Evolutionary conservation across 805 yeast genomes (phyloP).

Genomic region (Candida nemodendra): DNA sequence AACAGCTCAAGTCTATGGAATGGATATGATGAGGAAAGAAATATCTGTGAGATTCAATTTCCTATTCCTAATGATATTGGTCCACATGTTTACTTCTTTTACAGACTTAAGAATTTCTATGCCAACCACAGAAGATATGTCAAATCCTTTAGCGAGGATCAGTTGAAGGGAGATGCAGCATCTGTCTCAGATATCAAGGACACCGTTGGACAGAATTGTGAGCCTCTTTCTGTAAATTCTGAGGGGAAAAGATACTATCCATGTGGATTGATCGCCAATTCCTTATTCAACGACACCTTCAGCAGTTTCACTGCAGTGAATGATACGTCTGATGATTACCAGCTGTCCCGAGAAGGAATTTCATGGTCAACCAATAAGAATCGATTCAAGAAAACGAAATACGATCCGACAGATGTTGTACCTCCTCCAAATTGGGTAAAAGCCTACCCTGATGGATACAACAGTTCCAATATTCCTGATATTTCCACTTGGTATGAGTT

Average conservation of each 20-base stretch:
- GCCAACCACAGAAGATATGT: conserved; percentile 96
- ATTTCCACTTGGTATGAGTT: conserved; percentile 64
- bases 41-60: conserved; percentile 71
- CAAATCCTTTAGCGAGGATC: conserved; percentile 77
- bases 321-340: conserved; percentile 41
- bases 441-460: conserved; percentile 71
- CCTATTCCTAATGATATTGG: conserved; percentile 69
- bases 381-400: conserved; percentile 62
- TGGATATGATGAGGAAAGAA: conserved; percentile 42
- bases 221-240: conserved; percentile 52
- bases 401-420: conserved; percentile 57
- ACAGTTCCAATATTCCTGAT: conserved; percentile 66
- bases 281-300: conserved; percentile 76
- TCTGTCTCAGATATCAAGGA: conserved; percentile 49
- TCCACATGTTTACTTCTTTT: conserved; percentile 74
- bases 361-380: conserved; percentile 71
- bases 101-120: conserved; percentile 80
- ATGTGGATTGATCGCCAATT: conserved; percentile 81
- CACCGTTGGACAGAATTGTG: conserved; percentile 57
- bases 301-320: conserved; percentile 45
- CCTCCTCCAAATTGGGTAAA: conserved; percentile 87
- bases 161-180: conserved; percentile 74
- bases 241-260: conserved; percentile 64
- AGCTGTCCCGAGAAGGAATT: conserved; percentile 52
- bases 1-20: conserved; percentile 41